phyloP scores from a whole-genome alignment of 495 filamentous ascomycete genomes.

The Talaromyces thailandensis region DNA sequence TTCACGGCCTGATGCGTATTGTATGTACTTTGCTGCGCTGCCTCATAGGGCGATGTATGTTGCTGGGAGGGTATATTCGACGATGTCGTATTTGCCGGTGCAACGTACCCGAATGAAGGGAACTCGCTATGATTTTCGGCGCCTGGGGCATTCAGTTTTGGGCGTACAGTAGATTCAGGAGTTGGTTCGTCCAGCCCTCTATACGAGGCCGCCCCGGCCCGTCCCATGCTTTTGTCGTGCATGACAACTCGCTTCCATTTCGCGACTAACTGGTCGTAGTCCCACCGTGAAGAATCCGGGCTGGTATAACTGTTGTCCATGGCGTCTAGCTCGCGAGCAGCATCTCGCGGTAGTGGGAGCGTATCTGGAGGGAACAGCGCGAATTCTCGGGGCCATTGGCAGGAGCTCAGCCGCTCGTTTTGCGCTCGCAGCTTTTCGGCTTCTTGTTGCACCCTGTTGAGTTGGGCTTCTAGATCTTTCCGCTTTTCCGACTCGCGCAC shows the following conservation, averaged over 20 bases:
- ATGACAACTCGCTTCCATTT: constrained; percentile 51
- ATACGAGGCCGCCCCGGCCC: constrained; percentile 24
- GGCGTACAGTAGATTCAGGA: constrained; percentile 14
- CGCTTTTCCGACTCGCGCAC: constrained; percentile 58
- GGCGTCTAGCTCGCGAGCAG: constrained; percentile 31
- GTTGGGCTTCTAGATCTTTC: constrained; percentile 49
- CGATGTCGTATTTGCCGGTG: constrained; percentile 18
- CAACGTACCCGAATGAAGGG: constrained; percentile 7
- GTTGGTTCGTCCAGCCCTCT: constrained; percentile 12
- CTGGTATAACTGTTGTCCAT: constrained; percentile 24
- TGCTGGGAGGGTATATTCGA: constrained; percentile 17
- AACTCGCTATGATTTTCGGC: background rate
- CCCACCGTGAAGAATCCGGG: constrained; percentile 35
- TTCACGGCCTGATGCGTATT: constrained; percentile 21
- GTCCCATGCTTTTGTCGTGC: constrained; percentile 39
- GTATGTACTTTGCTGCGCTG: constrained; percentile 18
- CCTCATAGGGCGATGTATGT: constrained; percentile 26
- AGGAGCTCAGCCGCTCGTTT: constrained; percentile 56
- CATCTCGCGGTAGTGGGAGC: constrained; percentile 45
- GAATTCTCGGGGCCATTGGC: constrained; percentile 66
- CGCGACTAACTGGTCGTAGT: constrained; percentile 45
- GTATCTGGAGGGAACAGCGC: constrained; percentile 54
- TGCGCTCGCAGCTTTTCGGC: constrained; percentile 61
- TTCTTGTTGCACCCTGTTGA: constrained; percentile 59
- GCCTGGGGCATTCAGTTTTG: constrained; percentile 15